A percentile compares a stretch with the other conserved stretches of the same genome.
phyloP scores from a whole-genome alignment of 768 basidiomycete genomes.

The Tulasnella calospora region DNA sequence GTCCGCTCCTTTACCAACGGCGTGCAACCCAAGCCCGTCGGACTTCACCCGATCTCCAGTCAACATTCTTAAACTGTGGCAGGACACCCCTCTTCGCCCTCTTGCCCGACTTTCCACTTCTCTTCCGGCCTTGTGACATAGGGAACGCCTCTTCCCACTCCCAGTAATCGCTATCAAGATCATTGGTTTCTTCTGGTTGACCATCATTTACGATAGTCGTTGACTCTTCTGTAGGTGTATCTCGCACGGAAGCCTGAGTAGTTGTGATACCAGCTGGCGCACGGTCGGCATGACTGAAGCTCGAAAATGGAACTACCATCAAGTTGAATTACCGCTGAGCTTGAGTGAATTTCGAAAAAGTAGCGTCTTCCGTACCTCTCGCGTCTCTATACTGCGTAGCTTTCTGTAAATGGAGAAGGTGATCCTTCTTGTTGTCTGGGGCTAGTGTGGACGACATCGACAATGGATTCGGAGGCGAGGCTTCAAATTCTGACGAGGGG shows the following conservation, averaged over 20 bases:
- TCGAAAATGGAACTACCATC: neutral
- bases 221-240: neutral
- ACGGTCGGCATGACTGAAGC: neutral
- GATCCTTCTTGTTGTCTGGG: too few relatives aligned
- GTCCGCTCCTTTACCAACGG: too few relatives aligned
- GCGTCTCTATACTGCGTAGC: too few relatives aligned
- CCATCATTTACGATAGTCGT: neutral
- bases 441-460: too few relatives aligned
- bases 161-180: neutral
- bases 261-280: neutral
- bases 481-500: too few relatives aligned
- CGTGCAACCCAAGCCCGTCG: neutral
- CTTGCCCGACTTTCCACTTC: neutral
- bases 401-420: too few relatives aligned
- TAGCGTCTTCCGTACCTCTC: neutral
- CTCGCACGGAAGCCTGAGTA: neutral
- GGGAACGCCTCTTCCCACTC: neutral
- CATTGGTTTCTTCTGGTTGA: neutral
- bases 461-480: too few relatives aligned
- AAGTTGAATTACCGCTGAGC: neutral
- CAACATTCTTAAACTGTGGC: neutral
- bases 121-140: neutral
- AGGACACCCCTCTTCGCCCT: neutral
- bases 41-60: neutral
- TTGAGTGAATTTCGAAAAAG: neutral